A percentile compares a stretch with the other conserved stretches of the same genome.
These are phyloP conservation scores for Bipolaris oryzae DNA, from an alignment of 2,329 filamentous ascomycete genomes.

Conservation along the genomic window DNA sequence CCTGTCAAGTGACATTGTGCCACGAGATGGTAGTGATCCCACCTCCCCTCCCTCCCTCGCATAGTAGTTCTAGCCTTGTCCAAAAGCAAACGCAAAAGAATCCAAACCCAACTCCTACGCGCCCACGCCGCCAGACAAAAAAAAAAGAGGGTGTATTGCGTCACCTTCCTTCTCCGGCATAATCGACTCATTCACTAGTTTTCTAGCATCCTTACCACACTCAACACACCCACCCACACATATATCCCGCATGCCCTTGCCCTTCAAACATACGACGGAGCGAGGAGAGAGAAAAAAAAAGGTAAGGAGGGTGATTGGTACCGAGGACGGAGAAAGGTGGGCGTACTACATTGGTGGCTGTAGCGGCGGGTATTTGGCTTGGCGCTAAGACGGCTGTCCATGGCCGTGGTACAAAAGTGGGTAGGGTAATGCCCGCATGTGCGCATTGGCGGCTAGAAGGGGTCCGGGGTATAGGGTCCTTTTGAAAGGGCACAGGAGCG, in stretches of 20 bases:
- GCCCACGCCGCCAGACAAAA: not conserved
- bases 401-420: not conserved
- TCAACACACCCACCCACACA: not conserved
- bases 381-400: slow-evolving; percentile 6
- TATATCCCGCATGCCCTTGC: not conserved
- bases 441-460: not conserved
- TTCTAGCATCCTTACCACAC: not conserved
- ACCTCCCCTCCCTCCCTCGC: not conserved
- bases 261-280: not conserved
- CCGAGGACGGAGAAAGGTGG: not conserved
- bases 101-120: not conserved
- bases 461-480: not conserved
- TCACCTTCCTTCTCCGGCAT: not conserved
- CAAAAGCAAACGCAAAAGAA: not conserved
- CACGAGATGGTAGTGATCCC: not conserved
- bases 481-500: too few relatives aligned
- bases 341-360: slow-evolving; percentile 17
- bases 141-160: not conserved
- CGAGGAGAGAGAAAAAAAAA: too few relatives aligned
- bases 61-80: not conserved
- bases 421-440: not conserved
- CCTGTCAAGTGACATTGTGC: too few relatives aligned
- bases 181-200: not conserved
- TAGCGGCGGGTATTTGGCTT: slow-evolving; percentile 28
- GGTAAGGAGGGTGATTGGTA: not conserved